Evolutionary conservation across 2,329 filamentous ascomycete genomes (phyloP).

Genomic region (Fusarium protoensiforme): DNA sequence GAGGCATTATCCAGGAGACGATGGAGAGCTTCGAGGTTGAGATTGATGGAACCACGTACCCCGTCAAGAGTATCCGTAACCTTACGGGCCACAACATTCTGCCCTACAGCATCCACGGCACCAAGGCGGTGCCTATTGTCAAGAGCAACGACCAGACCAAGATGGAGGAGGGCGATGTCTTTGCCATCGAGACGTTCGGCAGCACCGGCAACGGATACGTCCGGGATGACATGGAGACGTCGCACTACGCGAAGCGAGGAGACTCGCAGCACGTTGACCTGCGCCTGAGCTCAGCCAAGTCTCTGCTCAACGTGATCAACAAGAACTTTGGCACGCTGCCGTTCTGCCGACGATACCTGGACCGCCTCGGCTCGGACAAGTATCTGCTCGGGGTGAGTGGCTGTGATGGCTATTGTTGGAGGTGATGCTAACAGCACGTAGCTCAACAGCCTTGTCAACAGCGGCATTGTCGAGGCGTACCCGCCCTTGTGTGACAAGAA

Average conservation of each 20-base stretch:
- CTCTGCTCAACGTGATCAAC: conserved; percentile 87
- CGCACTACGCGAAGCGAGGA: conserved; percentile 82
- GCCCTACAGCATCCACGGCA: conserved; percentile 90
- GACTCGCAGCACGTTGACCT: conserved; percentile 82
- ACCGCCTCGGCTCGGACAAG: conserved; percentile 93
- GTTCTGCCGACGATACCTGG: conserved; percentile 90
- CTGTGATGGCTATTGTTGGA: conserved; percentile 18
- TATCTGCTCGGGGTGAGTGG: conserved; percentile 83
- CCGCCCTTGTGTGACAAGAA: conserved; percentile 91
- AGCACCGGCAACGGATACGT: conserved; percentile 92
- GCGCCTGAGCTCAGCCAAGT: conserved; percentile 84
- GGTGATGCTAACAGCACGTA: conserved; percentile 47
- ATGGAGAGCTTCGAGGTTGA: conserved; percentile 96
- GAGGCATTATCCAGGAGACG: conserved; percentile 84
- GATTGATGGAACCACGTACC: conserved; percentile 80
- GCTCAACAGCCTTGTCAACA: conserved; percentile 87
- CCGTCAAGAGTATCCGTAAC: conserved; percentile 87
- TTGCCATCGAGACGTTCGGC: conserved; percentile 96
- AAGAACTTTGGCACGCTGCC: conserved; percentile 96
- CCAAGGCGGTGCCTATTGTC: conserved; percentile 93
- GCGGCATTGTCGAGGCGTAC: conserved; percentile 89
- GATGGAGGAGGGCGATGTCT: conserved; percentile 97
- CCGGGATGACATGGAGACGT: conserved; percentile 87
- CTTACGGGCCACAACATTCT: conserved; percentile 91
- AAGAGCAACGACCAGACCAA: conserved; percentile 89